Base-by-base conservation (phyloP, 352 stramenopile genomes). In the Peronospora farinosa region DNA sequence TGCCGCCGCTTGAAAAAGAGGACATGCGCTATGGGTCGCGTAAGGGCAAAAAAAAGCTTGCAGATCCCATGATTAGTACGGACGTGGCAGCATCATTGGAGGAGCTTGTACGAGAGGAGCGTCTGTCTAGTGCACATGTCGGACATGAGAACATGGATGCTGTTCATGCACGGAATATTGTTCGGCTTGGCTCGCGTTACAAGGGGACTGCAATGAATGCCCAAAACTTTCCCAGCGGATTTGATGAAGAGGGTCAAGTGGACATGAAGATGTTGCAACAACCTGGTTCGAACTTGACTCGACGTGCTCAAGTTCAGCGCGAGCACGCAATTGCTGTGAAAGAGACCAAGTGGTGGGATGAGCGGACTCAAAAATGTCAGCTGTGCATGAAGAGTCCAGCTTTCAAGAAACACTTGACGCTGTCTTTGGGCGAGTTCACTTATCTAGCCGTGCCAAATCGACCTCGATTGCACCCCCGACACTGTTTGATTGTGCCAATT, bases 331-430 rank as follows among this genome's bases (percentile, higher is more conserved):
- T 65, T 2, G 67, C 69, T n/a, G 51, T 86, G 7, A 71, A 72
- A 41, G 68, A 80, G 21, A 83, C 65, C n/a, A 85, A 83, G 42
- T 63, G 74, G 23, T 91, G 74, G 74, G 74, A 90, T 46, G 63
- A 79, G 7, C 62, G 64, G 6, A 87, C 72, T 30, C 63, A 84
- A 3, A 87, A 82, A 44, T 94, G 83, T 39, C 50, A 62, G 30
- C 25, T 76, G 21, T 94, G 80, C 36, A 87, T 85, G 63, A 63
- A 74, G 37, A 89, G 81, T 43, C 67, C 71, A 0, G 47, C 37
- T 11, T 94, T 90, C 58, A 89, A 88, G 67, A 88, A 86, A 47
- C 78, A 90, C 39, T 48, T 87, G 52, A 76, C 88, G 68, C 60
- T 94, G 5, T 81, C 80, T 10, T 59, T 94, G n/a, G 83, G 77